A percentile compares a stretch with the other conserved stretches of the same genome.
Evolutionary conservation across 2,329 filamentous ascomycete species (phyloP).

Genomic region (Penicillium aurantiogriseum): DNA sequence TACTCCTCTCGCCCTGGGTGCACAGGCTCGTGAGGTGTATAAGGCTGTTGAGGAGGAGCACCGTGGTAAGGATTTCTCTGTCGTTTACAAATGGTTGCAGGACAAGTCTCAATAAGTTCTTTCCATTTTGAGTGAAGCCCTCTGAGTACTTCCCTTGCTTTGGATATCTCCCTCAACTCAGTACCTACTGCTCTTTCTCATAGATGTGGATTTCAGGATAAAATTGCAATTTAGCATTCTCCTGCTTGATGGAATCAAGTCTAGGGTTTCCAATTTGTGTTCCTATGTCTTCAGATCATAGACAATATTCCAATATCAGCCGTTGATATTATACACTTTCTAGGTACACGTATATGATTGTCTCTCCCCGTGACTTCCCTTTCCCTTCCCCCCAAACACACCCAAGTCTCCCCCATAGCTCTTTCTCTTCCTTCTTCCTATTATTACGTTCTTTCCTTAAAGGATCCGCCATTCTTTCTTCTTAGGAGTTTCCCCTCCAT

Average conservation of each 20-base stretch:
- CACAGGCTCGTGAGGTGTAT: constrained; percentile 65
- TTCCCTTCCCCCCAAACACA: neutral
- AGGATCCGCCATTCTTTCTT: constrained; percentile 3
- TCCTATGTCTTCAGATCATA: neutral
- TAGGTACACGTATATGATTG: neutral
- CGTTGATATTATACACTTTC: neutral
- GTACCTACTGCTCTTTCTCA: neutral
- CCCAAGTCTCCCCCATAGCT: neutral
- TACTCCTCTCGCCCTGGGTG: constrained; percentile 64
- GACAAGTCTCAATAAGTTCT: constrained; percentile 30
- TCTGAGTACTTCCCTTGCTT: neutral
- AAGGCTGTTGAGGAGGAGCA: constrained; percentile 62
- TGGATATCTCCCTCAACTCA: neutral
- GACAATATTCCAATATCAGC: neutral
- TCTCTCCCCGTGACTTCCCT: constrained; percentile 1
- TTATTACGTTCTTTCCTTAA: neutral
- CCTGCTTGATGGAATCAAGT: neutral
- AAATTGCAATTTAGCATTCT: neutral
- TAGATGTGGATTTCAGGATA: constrained; percentile 1
- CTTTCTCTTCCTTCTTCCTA: neutral
- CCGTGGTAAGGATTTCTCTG: constrained; percentile 74
- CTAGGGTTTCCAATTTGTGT: neutral
- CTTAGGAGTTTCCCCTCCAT: constrained; percentile 9
- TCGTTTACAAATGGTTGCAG: constrained; percentile 70
- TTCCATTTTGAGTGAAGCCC: neutral